Conservation (phyloP, 1,284 basidiomycete genomes). For the Hymenochaete sp. region DNA sequence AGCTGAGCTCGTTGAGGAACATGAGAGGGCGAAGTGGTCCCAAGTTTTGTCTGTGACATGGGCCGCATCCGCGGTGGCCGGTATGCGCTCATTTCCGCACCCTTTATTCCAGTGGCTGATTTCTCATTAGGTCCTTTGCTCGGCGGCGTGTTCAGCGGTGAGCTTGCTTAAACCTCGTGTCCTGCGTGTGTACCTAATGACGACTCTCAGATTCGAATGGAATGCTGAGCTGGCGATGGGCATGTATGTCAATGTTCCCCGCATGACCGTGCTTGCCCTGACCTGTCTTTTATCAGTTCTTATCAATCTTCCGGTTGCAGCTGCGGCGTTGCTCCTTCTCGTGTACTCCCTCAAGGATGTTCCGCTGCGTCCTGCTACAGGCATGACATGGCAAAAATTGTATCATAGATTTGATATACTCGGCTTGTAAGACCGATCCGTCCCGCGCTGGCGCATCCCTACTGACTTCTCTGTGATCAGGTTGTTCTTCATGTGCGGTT, state of each 20-base stretch:
- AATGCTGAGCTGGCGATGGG: conserved; percentile 64
- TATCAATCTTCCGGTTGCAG: conserved; percentile 69
- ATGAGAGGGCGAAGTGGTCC: conserved; percentile 68
- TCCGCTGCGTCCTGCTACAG: conserved; percentile 34
- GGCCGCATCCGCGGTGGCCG: conserved; percentile 69
- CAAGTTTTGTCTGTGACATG: conserved; percentile 74
- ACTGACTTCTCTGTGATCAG: no score
- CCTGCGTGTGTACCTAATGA: background rate
- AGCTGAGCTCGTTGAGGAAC: conserved; percentile 64
- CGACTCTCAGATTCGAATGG: conserved; percentile 21
- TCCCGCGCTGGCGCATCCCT: no score
- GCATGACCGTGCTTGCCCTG: conserved; percentile 2
- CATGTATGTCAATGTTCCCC: conserved; percentile 44
- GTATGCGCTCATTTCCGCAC: background rate
- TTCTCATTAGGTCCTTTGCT: conserved; percentile 50
- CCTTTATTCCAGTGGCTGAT: background rate
- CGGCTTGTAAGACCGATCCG: conserved; percentile 55
- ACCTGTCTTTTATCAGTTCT: conserved; percentile 42
- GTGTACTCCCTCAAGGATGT: conserved; percentile 49
- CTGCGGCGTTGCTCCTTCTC: conserved; percentile 49
- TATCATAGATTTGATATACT: conserved; percentile 58
- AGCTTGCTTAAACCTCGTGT: conserved; percentile 25
- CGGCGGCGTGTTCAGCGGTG: conserved; percentile 70
- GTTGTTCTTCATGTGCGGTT: conserved; percentile 64
- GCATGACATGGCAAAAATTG: conserved; percentile 49